A percentile compares a stretch with the other conserved stretches of the same genome.
These are phyloP conservation scores for Mycena sanguinolenta DNA, from an alignment of 768 basidiomycete genomes.

Conservation along the genomic window DNA sequence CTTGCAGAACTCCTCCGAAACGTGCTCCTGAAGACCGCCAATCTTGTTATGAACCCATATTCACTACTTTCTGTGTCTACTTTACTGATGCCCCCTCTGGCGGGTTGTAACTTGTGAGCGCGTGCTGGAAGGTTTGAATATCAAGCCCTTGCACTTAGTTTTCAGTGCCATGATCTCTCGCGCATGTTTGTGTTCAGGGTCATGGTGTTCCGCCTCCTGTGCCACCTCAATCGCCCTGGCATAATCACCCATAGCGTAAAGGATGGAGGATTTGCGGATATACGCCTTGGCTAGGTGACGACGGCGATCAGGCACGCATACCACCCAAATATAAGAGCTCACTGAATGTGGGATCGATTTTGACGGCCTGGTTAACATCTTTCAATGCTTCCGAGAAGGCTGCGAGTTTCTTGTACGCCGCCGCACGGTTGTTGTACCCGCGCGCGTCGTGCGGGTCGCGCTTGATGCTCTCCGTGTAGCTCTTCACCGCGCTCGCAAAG, in stretches of 20 bases:
- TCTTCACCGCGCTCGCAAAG: constrained; percentile 92
- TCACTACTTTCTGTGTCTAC: no score
- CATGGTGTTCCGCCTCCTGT: constrained; percentile 82
- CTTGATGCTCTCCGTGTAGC: constrained; percentile 97
- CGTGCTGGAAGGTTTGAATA: no score
- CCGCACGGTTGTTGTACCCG: constrained; percentile 98
- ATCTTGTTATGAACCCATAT: no score
- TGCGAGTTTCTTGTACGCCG: constrained; percentile 94
- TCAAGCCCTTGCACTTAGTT: constrained; percentile 83
- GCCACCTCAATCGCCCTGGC: constrained; percentile 87
- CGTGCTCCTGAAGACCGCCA: no score
- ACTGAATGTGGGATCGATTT: constrained; percentile 90
- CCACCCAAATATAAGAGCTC: constrained; percentile 38
- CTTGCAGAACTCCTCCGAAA: no score
- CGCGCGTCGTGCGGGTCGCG: constrained; percentile 90
- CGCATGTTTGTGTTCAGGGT: constrained; percentile 84
- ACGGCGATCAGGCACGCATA: constrained; percentile 1
- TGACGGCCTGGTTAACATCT: constrained; percentile 94
- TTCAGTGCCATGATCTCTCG: constrained; percentile 87
- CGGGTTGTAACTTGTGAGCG: no score
- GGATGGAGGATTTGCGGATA: constrained; percentile 90
- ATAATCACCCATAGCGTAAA: constrained; percentile 92
- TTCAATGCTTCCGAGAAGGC: constrained; percentile 97
- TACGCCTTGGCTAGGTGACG: constrained; percentile 86
- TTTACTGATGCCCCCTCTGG: no score